Percentiles rank a stretch among this genome's conserved stretches.
Conservation (phyloP, 257 asterid genomes). For the Nicotiana noctiflora region DNA sequence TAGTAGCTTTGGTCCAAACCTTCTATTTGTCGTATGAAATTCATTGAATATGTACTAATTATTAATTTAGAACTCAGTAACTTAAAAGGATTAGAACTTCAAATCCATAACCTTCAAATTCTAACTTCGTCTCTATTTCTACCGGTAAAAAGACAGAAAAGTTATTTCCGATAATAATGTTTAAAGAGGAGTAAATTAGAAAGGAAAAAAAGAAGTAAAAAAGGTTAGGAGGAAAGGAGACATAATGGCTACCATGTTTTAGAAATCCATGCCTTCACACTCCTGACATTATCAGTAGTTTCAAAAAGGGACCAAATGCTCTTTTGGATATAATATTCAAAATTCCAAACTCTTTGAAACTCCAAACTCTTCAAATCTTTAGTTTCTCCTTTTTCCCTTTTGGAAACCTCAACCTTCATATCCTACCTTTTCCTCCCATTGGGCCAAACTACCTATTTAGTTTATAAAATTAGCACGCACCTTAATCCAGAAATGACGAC, state of each 20-base stretch:
- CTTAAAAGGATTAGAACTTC: no score
- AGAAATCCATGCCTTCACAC: slow-evolving; percentile 32
- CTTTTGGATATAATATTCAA: slow-evolving; percentile 24
- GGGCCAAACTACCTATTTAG: background rate
- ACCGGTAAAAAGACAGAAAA: no score
- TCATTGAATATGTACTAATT: no score
- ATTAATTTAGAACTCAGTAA: no score
- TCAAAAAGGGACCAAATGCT: background rate
- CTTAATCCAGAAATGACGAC: slow-evolving; percentile 25
- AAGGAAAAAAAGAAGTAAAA: background rate
- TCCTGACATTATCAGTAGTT: slow-evolving; percentile 1
- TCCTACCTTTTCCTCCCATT: background rate
- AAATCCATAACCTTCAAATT: no score
- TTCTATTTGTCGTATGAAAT: no score
- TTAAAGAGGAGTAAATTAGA: background rate
- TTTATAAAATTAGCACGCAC: background rate
- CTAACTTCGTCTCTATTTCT: no score
- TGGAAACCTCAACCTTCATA: background rate
- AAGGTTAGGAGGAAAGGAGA: slow-evolving; percentile 51
- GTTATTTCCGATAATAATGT: background rate
- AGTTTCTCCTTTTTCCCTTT: background rate
- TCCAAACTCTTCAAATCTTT: slow-evolving; percentile 11
- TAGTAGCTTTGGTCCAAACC: no score
- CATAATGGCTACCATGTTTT: slow-evolving; percentile 62
- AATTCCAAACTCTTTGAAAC: slow-evolving; percentile 27